These are phyloP conservation scores for Funneliformis caledonium DNA, from an alignment of 371 early-diverging fungal genomes.

Conservation along the genomic window DNA sequence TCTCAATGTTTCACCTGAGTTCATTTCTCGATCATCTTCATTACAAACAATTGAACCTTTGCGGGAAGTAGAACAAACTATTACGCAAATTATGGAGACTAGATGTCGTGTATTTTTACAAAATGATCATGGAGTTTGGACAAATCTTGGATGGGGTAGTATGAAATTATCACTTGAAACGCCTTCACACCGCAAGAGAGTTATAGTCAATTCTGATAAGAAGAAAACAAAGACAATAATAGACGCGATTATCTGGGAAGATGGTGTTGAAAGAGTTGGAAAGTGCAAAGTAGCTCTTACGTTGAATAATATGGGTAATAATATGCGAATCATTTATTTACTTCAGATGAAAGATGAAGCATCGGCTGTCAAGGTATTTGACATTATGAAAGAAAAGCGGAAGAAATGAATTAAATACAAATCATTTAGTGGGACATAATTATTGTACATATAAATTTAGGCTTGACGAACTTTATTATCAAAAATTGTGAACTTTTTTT, in stretches of 20 bases:
- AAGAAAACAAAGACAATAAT: conserved; percentile 34
- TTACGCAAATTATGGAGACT: conserved; percentile 30
- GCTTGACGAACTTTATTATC: too few relatives aligned
- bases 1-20: not conserved
- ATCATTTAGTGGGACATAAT: not conserved
- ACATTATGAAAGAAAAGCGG: conserved; percentile 33
- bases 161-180: conserved; percentile 31
- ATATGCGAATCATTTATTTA: conserved; percentile 18
- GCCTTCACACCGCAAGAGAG: conserved; percentile 34
- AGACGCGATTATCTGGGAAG: conserved; percentile 36
- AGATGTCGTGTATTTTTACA: conserved; percentile 39
- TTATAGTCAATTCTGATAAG: conserved; percentile 32
- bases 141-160: conserved; percentile 34
- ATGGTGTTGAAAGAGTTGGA: conserved; percentile 32
- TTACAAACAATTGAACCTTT: conserved; percentile 1
- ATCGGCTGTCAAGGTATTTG: not conserved
- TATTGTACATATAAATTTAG: not conserved
- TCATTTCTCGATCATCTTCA: conserved; percentile 28
- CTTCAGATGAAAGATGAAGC: conserved; percentile 39
- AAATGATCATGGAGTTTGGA: conserved; percentile 41
- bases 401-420: not conserved
- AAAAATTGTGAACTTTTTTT: too few relatives aligned
- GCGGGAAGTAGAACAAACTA: conserved; percentile 1
- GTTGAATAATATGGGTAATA: not conserved
- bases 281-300: conserved; percentile 33